A percentile compares a stretch with the other conserved stretches of the same genome.
Conservation (phyloP, 495 filamentous ascomycete species). For the Aspergillus indologenus region DNA sequence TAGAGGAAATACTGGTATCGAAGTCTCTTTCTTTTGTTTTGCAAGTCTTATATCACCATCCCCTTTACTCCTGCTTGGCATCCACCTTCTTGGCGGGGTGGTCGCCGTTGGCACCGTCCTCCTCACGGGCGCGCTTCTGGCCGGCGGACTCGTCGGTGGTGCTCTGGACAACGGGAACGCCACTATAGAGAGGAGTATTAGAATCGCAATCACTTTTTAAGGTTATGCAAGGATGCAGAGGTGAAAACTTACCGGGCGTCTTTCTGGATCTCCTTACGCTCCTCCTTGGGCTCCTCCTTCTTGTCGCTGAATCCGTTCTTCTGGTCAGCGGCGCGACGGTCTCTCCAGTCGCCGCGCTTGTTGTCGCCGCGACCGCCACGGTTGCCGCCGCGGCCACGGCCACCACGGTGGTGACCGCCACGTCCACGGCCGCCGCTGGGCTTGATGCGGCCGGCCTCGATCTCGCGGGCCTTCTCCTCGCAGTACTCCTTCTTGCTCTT, state of each 20-base stretch:
- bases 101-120: slow-evolving; percentile 35
- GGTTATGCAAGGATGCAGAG: background rate
- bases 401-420: slow-evolving; percentile 23
- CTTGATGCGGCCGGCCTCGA: slow-evolving; percentile 66
- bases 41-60: slow-evolving; percentile 8
- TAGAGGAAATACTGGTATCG: background rate
- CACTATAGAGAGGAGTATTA: slow-evolving; percentile 26
- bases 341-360: slow-evolving; percentile 65
- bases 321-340: slow-evolving; percentile 62
- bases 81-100: slow-evolving; percentile 50
- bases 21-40: background rate
- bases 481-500: slow-evolving; percentile 87
- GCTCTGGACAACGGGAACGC: slow-evolving; percentile 47
- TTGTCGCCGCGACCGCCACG: slow-evolving; percentile 31
- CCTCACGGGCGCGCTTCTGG: slow-evolving; percentile 50
- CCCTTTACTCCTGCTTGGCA: slow-evolving; percentile 38
- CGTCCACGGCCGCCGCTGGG: slow-evolving; percentile 42
- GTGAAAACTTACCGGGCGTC: slow-evolving; percentile 42
- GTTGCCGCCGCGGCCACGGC: slow-evolving; percentile 29
- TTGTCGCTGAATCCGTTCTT: slow-evolving; percentile 55
- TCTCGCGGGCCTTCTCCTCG: slow-evolving; percentile 71
- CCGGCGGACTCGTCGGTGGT: slow-evolving; percentile 30
- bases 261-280: slow-evolving; percentile 35
- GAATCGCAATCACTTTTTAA: background rate
- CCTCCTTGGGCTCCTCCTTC: slow-evolving; percentile 11